Conservation (phyloP, 495 filamentous ascomycete genomes). For the Tuber calosporum region DNA sequence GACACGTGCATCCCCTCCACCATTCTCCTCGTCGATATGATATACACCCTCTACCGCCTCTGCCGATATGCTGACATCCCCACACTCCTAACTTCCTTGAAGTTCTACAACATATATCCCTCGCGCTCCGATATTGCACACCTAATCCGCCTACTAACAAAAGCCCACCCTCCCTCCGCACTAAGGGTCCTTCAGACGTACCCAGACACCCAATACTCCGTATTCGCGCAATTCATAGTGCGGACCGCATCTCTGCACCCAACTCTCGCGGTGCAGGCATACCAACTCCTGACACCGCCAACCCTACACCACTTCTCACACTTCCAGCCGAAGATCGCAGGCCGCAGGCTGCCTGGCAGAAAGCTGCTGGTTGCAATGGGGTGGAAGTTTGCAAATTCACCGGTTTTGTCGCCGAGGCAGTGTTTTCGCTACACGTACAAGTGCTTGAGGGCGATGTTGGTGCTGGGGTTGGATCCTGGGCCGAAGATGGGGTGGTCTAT, state of each 20-base stretch:
- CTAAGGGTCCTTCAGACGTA: conserved; percentile 19
- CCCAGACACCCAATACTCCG: conserved; percentile 31
- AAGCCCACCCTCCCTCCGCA: background rate
- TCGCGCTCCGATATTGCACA: conserved; percentile 26
- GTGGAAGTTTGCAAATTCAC: conserved; percentile 34
- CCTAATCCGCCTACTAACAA: conserved; percentile 20
- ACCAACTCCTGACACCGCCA: conserved; percentile 29
- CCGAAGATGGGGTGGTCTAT: conserved; percentile 24
- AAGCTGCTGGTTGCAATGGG: conserved; percentile 23
- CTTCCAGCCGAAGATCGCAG: conserved; percentile 15
- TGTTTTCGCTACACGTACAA: conserved; percentile 18
- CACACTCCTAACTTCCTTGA: conserved; percentile 15
- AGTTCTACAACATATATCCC: conserved; percentile 16
- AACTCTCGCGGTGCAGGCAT: conserved; percentile 21
- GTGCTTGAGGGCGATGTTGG: conserved; percentile 26
- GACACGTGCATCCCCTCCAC: conserved; percentile 23
- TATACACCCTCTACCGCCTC: conserved; percentile 30
- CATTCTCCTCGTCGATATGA: conserved; percentile 26
- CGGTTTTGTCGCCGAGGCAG: conserved; percentile 22
- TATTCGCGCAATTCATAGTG: conserved; percentile 26
- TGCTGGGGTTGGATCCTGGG: conserved; percentile 24
- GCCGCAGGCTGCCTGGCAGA: conserved; percentile 16
- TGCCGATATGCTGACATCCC: conserved; percentile 20
- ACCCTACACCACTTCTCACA: conserved; percentile 18
- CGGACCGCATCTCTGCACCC: conserved; percentile 21